phyloP scores from a whole-genome alignment of 1,284 basidiomycete species.

The Cyathus olla region DNA sequence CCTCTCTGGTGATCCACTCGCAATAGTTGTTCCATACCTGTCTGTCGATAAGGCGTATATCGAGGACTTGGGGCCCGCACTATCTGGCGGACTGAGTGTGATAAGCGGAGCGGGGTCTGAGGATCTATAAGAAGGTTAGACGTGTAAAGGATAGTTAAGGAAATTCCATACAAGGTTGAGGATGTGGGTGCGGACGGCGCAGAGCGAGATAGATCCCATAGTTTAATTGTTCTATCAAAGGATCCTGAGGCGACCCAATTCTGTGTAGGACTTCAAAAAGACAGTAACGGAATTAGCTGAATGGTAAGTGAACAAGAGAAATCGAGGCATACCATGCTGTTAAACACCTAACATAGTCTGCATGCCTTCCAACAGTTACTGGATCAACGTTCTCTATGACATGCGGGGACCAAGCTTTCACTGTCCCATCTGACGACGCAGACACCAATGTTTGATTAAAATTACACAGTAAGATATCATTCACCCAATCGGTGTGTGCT shows the following conservation, averaged over 20 bases:
- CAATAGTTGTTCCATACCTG: slow-evolving; percentile 84
- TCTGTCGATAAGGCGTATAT: slow-evolving; percentile 87
- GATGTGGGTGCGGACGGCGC: neutral
- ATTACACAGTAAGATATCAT: slow-evolving; percentile 94
- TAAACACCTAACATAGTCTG: slow-evolving; percentile 93
- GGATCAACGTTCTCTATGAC: slow-evolving; percentile 64
- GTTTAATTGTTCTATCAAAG: slow-evolving; percentile 92
- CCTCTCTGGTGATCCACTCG: slow-evolving; percentile 91
- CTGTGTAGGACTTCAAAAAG: slow-evolving; percentile 68
- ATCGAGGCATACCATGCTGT: slow-evolving; percentile 70
- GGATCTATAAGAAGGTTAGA: slow-evolving; percentile 1
- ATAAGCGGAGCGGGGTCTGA: slow-evolving; percentile 57
- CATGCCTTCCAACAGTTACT: slow-evolving; percentile 85
- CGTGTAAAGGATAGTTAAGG: no score
- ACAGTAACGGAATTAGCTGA: slow-evolving; percentile 24
- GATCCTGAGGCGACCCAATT: slow-evolving; percentile 94
- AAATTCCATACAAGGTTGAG: neutral
- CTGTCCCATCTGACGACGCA: slow-evolving; percentile 95
- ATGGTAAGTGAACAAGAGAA: neutral
- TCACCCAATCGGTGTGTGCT: slow-evolving; percentile 95
- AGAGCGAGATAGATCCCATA: slow-evolving; percentile 87
- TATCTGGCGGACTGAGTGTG: slow-evolving; percentile 71
- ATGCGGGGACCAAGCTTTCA: slow-evolving; percentile 96
- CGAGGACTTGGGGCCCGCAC: slow-evolving; percentile 76
- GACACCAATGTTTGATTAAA: slow-evolving; percentile 96